A percentile compares a stretch with the other conserved stretches of the same genome.
Conservation (phyloP, 2,329 filamentous ascomycete genomes). For the Penicillium griseofulvum region DNA sequence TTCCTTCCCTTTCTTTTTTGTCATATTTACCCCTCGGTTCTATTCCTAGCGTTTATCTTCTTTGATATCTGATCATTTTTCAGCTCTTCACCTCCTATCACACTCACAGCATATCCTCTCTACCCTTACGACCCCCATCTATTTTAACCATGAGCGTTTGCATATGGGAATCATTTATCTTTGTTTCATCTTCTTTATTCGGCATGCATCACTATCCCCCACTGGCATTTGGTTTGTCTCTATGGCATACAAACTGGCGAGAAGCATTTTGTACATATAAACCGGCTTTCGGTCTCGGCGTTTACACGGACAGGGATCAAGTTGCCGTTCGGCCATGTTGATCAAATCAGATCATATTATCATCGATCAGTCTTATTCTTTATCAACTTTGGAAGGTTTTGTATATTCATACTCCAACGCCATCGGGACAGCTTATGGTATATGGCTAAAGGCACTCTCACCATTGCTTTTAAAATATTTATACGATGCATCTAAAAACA, state of each 20-base stretch:
- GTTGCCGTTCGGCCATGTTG: background rate
- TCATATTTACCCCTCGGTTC: background rate
- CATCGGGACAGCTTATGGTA: background rate
- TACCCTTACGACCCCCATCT: background rate
- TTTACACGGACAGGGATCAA: background rate
- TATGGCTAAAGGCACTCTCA: background rate
- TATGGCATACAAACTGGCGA: slow-evolving; percentile 6
- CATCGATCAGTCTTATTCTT: background rate
- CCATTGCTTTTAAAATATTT: background rate
- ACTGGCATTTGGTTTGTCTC: slow-evolving; percentile 4
- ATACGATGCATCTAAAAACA: background rate
- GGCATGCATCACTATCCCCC: slow-evolving; percentile 6
- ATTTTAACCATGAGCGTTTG: slow-evolving; percentile 4
- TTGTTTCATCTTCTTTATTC: background rate
- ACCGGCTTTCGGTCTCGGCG: slow-evolving; percentile 5
- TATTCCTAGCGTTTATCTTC: background rate
- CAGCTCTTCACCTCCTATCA: background rate
- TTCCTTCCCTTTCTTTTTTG: background rate
- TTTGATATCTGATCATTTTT: background rate
- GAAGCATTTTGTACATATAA: slow-evolving; percentile 11
- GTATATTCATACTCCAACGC: background rate
- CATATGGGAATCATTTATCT: slow-evolving; percentile 2
- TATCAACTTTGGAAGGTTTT: no score
- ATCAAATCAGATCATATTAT: background rate
- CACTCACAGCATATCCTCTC: background rate